These are phyloP conservation scores for Phialocephala subalpina DNA, from an alignment of 2,329 filamentous ascomycete species.

Conservation along the genomic window DNA sequence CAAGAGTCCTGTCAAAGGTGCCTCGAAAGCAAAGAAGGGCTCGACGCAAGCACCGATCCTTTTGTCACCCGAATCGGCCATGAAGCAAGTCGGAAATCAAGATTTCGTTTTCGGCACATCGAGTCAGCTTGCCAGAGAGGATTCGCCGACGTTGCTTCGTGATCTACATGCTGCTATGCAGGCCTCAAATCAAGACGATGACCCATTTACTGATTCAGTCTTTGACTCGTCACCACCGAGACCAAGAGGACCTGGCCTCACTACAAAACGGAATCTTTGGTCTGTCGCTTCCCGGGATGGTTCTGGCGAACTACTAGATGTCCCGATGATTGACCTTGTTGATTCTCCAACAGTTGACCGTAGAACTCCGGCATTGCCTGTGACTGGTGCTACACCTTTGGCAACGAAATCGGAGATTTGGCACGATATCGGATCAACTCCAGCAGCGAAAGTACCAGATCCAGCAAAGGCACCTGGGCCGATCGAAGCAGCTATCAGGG, in stretches of 20 bases:
- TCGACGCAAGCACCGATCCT: slow-evolving; percentile 56
- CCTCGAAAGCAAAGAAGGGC: slow-evolving; percentile 49
- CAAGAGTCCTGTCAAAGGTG: slow-evolving; percentile 38
- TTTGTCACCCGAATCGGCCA: slow-evolving; percentile 73
- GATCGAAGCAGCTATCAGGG: slow-evolving; percentile 30
- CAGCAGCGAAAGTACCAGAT: background rate
- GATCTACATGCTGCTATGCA: slow-evolving; percentile 69
- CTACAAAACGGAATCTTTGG: slow-evolving; percentile 65
- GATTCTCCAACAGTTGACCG: slow-evolving; percentile 43
- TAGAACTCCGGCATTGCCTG: slow-evolving; percentile 7
- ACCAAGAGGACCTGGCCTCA: slow-evolving; percentile 13
- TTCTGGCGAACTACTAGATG: slow-evolving; percentile 68
- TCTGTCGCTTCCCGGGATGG: slow-evolving; percentile 71
- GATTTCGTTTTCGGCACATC: slow-evolving; percentile 87
- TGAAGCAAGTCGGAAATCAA: slow-evolving; percentile 71
- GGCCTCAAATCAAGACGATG: slow-evolving; percentile 59
- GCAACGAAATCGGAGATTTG: slow-evolving; percentile 28
- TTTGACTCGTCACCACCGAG: slow-evolving; percentile 34
- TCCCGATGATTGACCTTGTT: slow-evolving; percentile 62
- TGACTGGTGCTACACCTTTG: background rate
- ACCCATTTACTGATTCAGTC: slow-evolving; percentile 46
- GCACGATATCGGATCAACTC: slow-evolving; percentile 36
- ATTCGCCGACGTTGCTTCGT: slow-evolving; percentile 71
- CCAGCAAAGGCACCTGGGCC: slow-evolving; percentile 12
- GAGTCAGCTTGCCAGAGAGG: slow-evolving; percentile 79